Base-by-base conservation (phyloP, 208 protist genomes). In the Polymyxa betae region DNA sequence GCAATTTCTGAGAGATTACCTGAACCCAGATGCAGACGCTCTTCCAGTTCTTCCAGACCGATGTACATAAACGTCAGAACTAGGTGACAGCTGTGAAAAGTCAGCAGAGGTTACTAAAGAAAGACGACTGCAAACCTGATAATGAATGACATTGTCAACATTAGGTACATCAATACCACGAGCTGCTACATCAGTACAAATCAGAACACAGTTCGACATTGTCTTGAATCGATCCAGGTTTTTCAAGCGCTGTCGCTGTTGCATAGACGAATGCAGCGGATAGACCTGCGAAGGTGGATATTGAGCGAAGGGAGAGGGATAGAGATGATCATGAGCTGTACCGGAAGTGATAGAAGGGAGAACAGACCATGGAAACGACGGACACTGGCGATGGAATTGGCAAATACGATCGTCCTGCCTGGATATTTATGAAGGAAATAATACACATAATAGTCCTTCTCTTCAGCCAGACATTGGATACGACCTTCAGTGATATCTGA, bases 111-210 rank as follows among this genome's bases (percentile, higher is more conserved):
- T 45, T 38, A 41, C 44, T 24, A 46, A 38, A 66, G 46, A 35
- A 43, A 82, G 16, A 82, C 29, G 54, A 32, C 20, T 43, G 10
- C 72, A 35, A 45, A 82, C 72, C 72, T 82, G 72, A 43, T 82
- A 82, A 43, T 82, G 72, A 40, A 82, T 43, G 16, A 82, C 72
- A 35, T 82, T 5, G n/a, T 68, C 45, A 38, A 92, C 78, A 88
- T 89, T 89, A 60, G 91, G 91, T 91, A 99, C 97, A 89, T 98
- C 98, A 0, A 99, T 94, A 96, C 99, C 98, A 89, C 98, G 95
- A 93, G 99, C 98, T 0, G 98, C 98, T 93, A 99, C 98, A 93
- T 99, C 98, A 10, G 91, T 90, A n/a, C 99, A 94, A 60, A 99
- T 96, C 0, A 99, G 94, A 89, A 96, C 97, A 90, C 97, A 96